Evolutionary conservation across 1,139 yeast genomes (phyloP).

Genomic region (Zhuliangozyma blackwelliae): DNA sequence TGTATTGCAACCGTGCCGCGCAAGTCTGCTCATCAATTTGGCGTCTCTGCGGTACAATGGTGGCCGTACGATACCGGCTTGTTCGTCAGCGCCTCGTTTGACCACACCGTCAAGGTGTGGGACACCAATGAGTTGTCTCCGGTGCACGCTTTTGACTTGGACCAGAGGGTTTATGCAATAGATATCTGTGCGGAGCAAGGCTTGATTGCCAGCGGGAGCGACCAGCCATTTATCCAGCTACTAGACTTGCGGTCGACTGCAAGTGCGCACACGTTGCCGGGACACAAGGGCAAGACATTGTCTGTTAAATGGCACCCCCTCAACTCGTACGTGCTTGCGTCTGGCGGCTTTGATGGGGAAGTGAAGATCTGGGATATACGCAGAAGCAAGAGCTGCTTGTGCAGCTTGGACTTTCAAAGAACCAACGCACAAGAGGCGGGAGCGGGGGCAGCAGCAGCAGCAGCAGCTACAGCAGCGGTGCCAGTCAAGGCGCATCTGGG

Average conservation of each 20-base stretch:
- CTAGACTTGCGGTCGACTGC: constrained; percentile 71
- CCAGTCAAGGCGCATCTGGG: constrained; percentile 66
- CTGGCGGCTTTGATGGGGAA: constrained; percentile 77
- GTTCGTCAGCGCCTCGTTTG: constrained; percentile 81
- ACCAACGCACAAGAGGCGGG: constrained; percentile 20
- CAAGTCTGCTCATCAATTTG: constrained; percentile 60
- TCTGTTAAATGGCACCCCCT: constrained; percentile 75
- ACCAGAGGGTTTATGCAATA: constrained; percentile 49
- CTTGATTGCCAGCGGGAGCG: constrained; percentile 65
- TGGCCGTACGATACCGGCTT: constrained; percentile 88
- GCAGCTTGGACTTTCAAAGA: constrained; percentile 50
- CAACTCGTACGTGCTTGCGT: constrained; percentile 55
- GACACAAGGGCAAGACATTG: constrained; percentile 62
- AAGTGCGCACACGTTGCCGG: constrained; percentile 63
- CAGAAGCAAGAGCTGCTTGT: constrained; percentile 60
- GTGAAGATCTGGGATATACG: constrained; percentile 74
- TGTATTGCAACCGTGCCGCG: constrained; percentile 46
- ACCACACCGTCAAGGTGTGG: constrained; percentile 75
- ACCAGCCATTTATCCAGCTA: constrained; percentile 65
- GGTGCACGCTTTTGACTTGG: constrained; percentile 61
- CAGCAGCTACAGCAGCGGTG: no score
- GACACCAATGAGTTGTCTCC: constrained; percentile 63
- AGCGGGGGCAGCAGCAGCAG: no score
- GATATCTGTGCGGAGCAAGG: constrained; percentile 44
- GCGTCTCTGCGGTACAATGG: constrained; percentile 76